phyloP scores from a whole-genome alignment of 495 filamentous ascomycete genomes.

The Cercophora sp. region DNA sequence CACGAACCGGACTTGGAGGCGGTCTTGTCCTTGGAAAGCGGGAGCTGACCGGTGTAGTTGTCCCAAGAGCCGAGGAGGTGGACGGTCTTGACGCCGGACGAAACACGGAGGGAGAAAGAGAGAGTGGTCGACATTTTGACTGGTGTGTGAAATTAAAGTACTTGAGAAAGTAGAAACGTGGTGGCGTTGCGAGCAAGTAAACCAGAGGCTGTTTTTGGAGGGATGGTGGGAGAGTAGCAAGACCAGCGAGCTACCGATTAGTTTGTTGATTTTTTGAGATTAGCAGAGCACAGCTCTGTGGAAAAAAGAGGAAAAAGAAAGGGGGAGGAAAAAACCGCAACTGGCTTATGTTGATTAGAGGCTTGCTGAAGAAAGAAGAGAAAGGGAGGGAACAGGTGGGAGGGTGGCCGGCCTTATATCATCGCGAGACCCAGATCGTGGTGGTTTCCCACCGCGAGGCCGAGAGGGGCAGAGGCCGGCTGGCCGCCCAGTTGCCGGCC shows the following conservation, averaged over 20 bases:
- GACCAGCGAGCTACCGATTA: constrained; percentile 46
- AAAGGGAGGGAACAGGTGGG: constrained; percentile 33
- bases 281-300: constrained; percentile 53
- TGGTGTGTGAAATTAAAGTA: constrained; percentile 33
- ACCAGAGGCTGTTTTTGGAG: constrained; percentile 43
- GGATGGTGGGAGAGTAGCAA: constrained; percentile 30
- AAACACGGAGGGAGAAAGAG: constrained; percentile 88
- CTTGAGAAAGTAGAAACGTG: constrained; percentile 24
- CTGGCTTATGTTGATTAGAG: constrained; percentile 64
- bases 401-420: constrained; percentile 46
- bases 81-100: constrained; percentile 94
- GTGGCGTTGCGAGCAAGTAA: constrained; percentile 56
- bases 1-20: constrained; percentile 79
- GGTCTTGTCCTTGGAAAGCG: constrained; percentile 77
- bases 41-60: constrained; percentile 89
- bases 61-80: constrained; percentile 98
- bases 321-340: constrained; percentile 48
- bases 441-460: constrained; percentile 21
- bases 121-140: constrained; percentile 77
- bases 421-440: constrained; percentile 26
- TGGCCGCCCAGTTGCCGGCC: constrained; percentile 7
- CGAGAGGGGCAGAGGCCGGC: neutral
- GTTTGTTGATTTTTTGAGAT: constrained; percentile 34
- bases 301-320: constrained; percentile 47
- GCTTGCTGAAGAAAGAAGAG: constrained; percentile 71